Conservation (phyloP, 768 basidiomycete genomes). For the Russula lepida region DNA sequence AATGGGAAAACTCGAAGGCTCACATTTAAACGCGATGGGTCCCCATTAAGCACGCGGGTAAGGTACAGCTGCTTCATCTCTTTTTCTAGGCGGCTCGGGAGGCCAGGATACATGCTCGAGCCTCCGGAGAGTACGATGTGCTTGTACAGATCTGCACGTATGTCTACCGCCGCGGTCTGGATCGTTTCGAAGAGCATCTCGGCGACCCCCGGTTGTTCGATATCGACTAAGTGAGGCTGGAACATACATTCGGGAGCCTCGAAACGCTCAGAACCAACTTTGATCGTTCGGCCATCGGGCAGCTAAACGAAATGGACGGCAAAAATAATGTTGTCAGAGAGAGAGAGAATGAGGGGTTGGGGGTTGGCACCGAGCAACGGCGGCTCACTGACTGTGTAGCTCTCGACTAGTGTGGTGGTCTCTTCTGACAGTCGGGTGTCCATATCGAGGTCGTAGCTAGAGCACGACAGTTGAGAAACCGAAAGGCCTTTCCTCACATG, state of each 20-base stretch:
- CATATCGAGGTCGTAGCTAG: conserved; percentile 91
- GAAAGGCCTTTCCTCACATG: neutral
- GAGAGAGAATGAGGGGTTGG: neutral
- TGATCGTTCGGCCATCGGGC: conserved; percentile 84
- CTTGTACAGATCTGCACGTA: conserved; percentile 88
- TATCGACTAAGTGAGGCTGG: conserved; percentile 95
- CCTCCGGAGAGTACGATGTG: conserved; percentile 97
- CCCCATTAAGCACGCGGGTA: conserved; percentile 75
- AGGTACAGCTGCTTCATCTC: conserved; percentile 99
- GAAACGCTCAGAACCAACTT: conserved; percentile 96
- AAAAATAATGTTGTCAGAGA: conserved; percentile 1
- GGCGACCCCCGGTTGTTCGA: conserved; percentile 96
- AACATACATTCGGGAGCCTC: conserved; percentile 99
- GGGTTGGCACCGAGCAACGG: neutral
- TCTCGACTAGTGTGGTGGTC: conserved; percentile 93
- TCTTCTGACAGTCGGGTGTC: conserved; percentile 92
- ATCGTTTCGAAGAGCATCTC: conserved; percentile 98
- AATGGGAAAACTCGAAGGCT: conserved; percentile 25
- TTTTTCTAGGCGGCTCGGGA: conserved; percentile 94
- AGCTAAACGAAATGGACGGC: conserved; percentile 32
- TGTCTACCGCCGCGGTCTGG: conserved; percentile 83
- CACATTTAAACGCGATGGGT: conserved; percentile 80
- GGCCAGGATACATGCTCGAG: conserved; percentile 97
- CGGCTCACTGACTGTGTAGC: conserved; percentile 60
- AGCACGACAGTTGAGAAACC: neutral